Evolutionary conservation across 2,329 filamentous ascomycete genomes (phyloP).

Genomic region (Alternaria rosae): DNA sequence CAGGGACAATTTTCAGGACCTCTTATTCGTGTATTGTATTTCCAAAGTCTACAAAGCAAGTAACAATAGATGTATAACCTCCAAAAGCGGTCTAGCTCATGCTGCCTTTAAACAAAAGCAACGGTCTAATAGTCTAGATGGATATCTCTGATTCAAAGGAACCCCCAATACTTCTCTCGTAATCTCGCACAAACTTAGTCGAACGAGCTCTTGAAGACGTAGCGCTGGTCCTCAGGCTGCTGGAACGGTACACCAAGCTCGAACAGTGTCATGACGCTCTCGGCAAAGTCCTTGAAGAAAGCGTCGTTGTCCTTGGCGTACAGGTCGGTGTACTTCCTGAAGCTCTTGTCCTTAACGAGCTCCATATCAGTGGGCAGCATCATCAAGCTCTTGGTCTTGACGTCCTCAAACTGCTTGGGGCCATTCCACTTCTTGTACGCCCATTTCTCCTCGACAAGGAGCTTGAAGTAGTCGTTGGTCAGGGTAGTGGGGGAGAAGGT

Average conservation of each 20-base stretch:
- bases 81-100: not conserved
- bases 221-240: constrained; percentile 55
- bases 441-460: constrained; percentile 93
- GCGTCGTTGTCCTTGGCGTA: constrained; percentile 90
- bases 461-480: constrained; percentile 93
- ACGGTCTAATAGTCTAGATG: constrained; percentile 37
- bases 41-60: not conserved
- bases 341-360: constrained; percentile 85
- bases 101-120: constrained; percentile 8
- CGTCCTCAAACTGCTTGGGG: constrained; percentile 89
- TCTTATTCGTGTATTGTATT: not conserved
- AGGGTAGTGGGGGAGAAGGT: constrained; percentile 79
- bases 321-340: constrained; percentile 79
- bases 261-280: constrained; percentile 81
- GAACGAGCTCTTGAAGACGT: constrained; percentile 56
- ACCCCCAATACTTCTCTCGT: constrained; percentile 13
- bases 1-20: not conserved
- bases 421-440: constrained; percentile 96
- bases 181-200: constrained; percentile 31
- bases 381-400: constrained; percentile 87
- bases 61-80: not conserved
- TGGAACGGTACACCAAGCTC: constrained; percentile 93
- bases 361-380: constrained; percentile 95
- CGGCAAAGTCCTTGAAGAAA: constrained; percentile 93
- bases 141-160: constrained; percentile 36